Conservation (phyloP, 192 early-diverging fungal species). For the Coemansia interrupta region DNA sequence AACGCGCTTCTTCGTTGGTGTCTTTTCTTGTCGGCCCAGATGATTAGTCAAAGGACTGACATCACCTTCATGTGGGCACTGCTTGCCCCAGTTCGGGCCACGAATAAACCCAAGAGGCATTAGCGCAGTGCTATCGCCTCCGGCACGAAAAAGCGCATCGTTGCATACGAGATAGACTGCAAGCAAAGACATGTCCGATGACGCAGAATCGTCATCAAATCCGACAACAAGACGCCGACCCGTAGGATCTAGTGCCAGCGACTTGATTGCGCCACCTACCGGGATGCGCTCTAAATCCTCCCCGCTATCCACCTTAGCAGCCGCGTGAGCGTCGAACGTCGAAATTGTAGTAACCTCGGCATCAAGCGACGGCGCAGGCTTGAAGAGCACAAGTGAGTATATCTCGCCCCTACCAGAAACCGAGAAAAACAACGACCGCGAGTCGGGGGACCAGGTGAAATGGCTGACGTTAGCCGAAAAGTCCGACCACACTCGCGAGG, state of each 20-base stretch:
- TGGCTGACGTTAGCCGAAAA: constrained; percentile 23
- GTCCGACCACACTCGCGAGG: constrained; percentile 48
- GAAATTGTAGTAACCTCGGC: constrained; percentile 31
- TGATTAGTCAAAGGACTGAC: not conserved
- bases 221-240: constrained; percentile 49
- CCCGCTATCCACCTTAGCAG: constrained; percentile 13
- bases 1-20: constrained; percentile 35
- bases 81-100: constrained; percentile 47
- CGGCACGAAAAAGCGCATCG: constrained; percentile 42
- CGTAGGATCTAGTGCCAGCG: constrained; percentile 40
- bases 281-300: constrained; percentile 28
- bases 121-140: constrained; percentile 31
- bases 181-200: constrained; percentile 46
- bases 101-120: constrained; percentile 53
- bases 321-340: constrained; percentile 31
- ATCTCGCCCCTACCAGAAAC: constrained; percentile 21
- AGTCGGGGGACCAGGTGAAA: constrained; percentile 49
- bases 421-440: constrained; percentile 44
- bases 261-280: constrained; percentile 44
- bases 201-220: constrained; percentile 39
- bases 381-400: constrained; percentile 39
- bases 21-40: constrained; percentile 2
- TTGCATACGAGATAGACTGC: constrained; percentile 45
- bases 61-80: constrained; percentile 4
- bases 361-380: constrained; percentile 37